phyloP scores from a whole-genome alignment of 1,284 basidiomycete genomes.

The Sanghuangporus baumii region DNA sequence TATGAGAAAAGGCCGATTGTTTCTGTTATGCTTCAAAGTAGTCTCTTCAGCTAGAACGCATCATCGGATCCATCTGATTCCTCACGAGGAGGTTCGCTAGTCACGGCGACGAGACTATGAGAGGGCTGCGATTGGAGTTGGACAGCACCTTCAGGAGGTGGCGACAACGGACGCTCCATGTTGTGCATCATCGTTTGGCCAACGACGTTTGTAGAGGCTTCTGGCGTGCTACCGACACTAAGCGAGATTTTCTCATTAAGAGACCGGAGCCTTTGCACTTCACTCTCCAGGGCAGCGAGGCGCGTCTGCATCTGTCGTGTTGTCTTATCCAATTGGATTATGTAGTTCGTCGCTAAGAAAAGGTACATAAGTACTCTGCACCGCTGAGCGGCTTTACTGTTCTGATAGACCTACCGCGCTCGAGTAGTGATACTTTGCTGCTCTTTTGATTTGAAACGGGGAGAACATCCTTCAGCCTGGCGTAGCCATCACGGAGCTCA shows the following conservation, averaged over 20 bases:
- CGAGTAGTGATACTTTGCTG: constrained; percentile 82
- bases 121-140: constrained; percentile 24
- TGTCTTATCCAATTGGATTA: constrained; percentile 59
- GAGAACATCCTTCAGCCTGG: constrained; percentile 78
- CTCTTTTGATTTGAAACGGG: constrained; percentile 83
- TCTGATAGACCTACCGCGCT: constrained; percentile 57
- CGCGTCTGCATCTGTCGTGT: constrained; percentile 65
- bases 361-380: constrained; percentile 5
- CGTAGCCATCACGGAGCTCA: constrained; percentile 83
- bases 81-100: constrained; percentile 41
- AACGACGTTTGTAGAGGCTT: constrained; percentile 39
- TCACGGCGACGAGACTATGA: constrained; percentile 46
- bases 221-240: constrained; percentile 30
- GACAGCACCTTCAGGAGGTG: constrained; percentile 46
- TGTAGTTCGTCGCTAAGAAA: constrained; percentile 63
- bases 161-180: constrained; percentile 55
- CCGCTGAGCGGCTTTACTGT: neutral
- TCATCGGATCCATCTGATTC: constrained; percentile 17
- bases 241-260: constrained; percentile 79
- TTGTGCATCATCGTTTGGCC: constrained; percentile 41
- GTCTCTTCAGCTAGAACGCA: constrained; percentile 1
- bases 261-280: constrained; percentile 59
- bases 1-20: neutral
- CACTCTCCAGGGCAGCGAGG: constrained; percentile 54
- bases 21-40: neutral